These are phyloP conservation scores for Glaciozyma antarctica DNA, from an alignment of 768 basidiomycete genomes.

Conservation along the genomic window DNA sequence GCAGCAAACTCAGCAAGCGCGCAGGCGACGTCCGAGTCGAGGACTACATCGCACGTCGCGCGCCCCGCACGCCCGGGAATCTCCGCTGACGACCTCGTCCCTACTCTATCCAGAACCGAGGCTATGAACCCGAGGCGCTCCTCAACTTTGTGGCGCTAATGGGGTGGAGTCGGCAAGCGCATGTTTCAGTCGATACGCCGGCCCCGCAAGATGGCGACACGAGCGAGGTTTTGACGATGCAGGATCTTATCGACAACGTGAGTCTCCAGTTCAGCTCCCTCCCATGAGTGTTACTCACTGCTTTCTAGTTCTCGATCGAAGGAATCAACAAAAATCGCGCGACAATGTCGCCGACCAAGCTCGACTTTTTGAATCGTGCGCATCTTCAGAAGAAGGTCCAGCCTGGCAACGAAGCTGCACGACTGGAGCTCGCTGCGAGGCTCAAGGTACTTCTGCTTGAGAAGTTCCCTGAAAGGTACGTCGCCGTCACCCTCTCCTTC, in stretches of 20 bases:
- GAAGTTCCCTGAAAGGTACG: neutral
- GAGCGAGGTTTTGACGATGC: slow-evolving; percentile 39
- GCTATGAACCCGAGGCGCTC: slow-evolving; percentile 82
- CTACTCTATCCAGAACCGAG: slow-evolving; percentile 50
- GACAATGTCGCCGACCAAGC: slow-evolving; percentile 66
- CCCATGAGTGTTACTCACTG: no score
- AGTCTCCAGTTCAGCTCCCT: no score
- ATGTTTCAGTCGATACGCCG: no score
- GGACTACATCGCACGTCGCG: slow-evolving; percentile 64
- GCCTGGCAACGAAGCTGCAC: slow-evolving; percentile 41
- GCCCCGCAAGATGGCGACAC: neutral
- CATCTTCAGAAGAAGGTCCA: slow-evolving; percentile 58
- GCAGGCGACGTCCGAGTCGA: slow-evolving; percentile 78
- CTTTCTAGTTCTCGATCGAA: slow-evolving; percentile 59
- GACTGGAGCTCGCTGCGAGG: neutral
- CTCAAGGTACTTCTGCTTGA: neutral
- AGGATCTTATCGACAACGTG: slow-evolving; percentile 50
- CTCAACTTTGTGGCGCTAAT: slow-evolving; percentile 88
- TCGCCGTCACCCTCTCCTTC: neutral
- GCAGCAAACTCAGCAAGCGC: slow-evolving; percentile 89
- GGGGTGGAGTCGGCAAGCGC: slow-evolving; percentile 67
- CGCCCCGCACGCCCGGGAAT: neutral
- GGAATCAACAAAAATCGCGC: slow-evolving; percentile 72
- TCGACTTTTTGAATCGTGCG: slow-evolving; percentile 80
- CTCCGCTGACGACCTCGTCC: neutral